Percentiles rank a stretch among this genome's conserved stretches.
Evolutionary conservation across 2,329 filamentous ascomycete genomes (phyloP).

Genomic region (Colletotrichum sansevieriae): DNA sequence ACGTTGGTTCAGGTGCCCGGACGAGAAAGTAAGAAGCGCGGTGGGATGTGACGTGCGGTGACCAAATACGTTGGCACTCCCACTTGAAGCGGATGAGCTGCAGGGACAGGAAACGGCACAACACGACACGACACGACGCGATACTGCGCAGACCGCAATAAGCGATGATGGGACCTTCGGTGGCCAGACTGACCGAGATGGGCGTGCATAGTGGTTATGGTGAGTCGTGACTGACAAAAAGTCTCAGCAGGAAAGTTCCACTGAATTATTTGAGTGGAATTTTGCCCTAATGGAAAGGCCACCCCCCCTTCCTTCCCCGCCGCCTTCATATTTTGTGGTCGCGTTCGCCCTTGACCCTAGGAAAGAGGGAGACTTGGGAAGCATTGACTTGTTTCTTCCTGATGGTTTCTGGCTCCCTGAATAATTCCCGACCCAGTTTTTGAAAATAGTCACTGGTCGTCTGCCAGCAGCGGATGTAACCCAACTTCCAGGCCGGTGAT

Average conservation of each 20-base stretch:
- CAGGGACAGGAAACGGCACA: slow-evolving; percentile 26
- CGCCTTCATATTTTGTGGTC: neutral
- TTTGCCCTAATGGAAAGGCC: no score
- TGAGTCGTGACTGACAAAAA: neutral
- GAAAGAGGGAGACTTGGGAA: slow-evolving; percentile 12
- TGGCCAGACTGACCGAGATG: slow-evolving; percentile 1
- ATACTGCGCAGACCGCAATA: no score
- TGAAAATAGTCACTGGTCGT: slow-evolving; percentile 25
- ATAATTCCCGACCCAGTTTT: slow-evolving; percentile 19
- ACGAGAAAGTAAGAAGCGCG: neutral
- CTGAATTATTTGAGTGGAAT: no score
- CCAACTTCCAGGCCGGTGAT: slow-evolving; percentile 6
- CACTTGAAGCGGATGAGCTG: slow-evolving; percentile 31
- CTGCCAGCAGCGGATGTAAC: slow-evolving; percentile 15
- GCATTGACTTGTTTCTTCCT: slow-evolving; percentile 37
- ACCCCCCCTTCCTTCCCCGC: no score
- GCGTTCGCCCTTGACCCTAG: slow-evolving; percentile 5
- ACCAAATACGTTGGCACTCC: neutral
- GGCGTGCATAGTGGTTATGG: neutral
- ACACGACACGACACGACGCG: neutral
- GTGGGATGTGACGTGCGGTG: neutral
- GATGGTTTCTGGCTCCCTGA: slow-evolving; percentile 21
- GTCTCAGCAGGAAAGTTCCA: neutral
- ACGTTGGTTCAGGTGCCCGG: slow-evolving; percentile 2
- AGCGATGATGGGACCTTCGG: neutral